phyloP scores from a whole-genome alignment of 768 basidiomycete genomes.

The Amanita jacksonii region DNA sequence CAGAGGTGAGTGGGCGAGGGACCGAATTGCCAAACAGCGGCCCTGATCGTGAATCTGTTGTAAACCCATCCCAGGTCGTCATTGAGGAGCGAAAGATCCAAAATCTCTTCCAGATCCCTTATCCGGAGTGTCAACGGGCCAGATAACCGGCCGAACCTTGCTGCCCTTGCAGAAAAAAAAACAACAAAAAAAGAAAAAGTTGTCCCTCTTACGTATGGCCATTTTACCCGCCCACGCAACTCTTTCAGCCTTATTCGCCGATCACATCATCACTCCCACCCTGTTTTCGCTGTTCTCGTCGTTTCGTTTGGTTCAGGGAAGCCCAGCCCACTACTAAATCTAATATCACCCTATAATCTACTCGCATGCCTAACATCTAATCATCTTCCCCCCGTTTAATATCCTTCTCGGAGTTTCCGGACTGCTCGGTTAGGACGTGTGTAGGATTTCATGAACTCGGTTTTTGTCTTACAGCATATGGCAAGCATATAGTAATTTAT shows the following conservation, averaged over 20 bases:
- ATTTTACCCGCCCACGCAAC: too few relatives aligned
- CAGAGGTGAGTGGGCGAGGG: too few relatives aligned
- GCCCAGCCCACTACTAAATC: background rate
- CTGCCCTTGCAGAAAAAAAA: too few relatives aligned
- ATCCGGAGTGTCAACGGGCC: slow-evolving; percentile 29
- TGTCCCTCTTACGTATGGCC: too few relatives aligned
- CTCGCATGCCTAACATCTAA: background rate
- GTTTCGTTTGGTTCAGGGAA: background rate
- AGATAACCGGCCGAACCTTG: slow-evolving; percentile 18
- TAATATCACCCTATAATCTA: background rate
- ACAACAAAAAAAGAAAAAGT: too few relatives aligned
- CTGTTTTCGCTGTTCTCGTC: slow-evolving; percentile 2
- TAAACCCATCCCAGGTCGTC: slow-evolving; percentile 31
- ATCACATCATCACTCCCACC: background rate
- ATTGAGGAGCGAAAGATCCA: slow-evolving; percentile 33
- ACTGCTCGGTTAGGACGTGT: too few relatives aligned
- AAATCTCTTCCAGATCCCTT: slow-evolving; percentile 37
- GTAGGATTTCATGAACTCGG: too few relatives aligned
- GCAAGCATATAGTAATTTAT: background rate
- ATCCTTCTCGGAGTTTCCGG: too few relatives aligned
- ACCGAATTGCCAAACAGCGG: too few relatives aligned
- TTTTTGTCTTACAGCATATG: too few relatives aligned
- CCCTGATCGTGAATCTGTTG: too few relatives aligned
- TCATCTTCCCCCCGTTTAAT: too few relatives aligned
- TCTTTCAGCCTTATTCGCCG: background rate